These are phyloP conservation scores for Colletotrichum camelliae DNA, from an alignment of 2,329 filamentous ascomycete species.

Conservation along the genomic window DNA sequence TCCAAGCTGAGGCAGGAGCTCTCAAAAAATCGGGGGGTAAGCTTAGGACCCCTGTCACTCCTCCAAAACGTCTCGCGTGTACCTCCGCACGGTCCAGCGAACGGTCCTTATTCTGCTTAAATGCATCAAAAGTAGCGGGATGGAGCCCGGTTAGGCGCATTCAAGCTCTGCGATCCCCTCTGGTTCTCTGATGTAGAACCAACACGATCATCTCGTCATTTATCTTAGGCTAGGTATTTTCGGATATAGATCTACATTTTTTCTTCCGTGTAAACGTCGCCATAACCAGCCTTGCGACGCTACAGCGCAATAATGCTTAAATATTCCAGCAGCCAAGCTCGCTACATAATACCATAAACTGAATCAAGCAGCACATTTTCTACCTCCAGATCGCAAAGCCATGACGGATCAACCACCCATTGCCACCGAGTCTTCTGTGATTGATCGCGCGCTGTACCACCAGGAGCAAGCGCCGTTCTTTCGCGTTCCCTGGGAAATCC, in stretches of 20 bases:
- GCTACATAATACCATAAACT: background rate
- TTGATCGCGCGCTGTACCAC: background rate
- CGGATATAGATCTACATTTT: background rate
- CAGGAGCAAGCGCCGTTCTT: constrained; percentile 5
- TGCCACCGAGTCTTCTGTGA: background rate
- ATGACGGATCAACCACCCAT: background rate
- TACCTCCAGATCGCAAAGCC: background rate
- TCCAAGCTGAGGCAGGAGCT: background rate
- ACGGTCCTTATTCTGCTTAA: background rate
- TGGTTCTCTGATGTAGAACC: background rate
- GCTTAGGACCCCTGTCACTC: background rate
- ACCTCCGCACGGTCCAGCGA: background rate
- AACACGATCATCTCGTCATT: background rate
- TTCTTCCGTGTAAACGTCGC: background rate
- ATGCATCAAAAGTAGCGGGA: background rate
- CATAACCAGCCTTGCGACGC: background rate
- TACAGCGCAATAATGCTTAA: background rate
- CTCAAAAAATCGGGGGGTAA: background rate
- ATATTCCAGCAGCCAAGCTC: background rate
- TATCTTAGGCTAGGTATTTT: background rate
- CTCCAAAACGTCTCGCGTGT: background rate
- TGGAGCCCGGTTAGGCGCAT: background rate
- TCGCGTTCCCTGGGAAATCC: background rate
- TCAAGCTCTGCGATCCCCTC: background rate
- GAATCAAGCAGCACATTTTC: background rate